Evolutionary conservation across 768 basidiomycete species (phyloP).

Genomic region (Hygrophoropsis aurantiaca): DNA sequence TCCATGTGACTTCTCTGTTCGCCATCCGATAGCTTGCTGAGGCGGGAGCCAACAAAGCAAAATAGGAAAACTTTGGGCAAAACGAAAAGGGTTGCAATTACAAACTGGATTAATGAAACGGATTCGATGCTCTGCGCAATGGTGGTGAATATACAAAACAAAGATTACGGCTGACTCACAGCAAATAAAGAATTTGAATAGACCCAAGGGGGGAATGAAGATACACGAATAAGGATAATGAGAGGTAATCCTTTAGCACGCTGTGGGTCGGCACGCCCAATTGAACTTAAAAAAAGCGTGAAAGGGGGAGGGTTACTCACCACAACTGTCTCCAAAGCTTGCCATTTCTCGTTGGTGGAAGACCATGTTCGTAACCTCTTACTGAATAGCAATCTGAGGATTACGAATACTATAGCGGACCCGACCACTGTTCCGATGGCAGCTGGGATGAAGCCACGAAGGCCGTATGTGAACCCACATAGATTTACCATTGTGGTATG

Average conservation of each 20-base stretch:
- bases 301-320: slow-evolving; percentile 38
- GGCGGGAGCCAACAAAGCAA: slow-evolving; percentile 75
- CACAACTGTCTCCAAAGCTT: slow-evolving; percentile 72
- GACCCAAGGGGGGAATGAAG: slow-evolving; percentile 85
- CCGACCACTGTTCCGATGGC: slow-evolving; percentile 62
- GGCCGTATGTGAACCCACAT: slow-evolving; percentile 82
- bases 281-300: not conserved
- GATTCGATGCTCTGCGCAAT: slow-evolving; percentile 62
- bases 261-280: slow-evolving; percentile 34
- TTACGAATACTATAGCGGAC: slow-evolving; percentile 58
- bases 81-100: slow-evolving; percentile 66
- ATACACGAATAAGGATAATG: slow-evolving; percentile 78
- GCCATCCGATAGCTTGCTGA: slow-evolving; percentile 75
- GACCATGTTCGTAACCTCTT: slow-evolving; percentile 59
- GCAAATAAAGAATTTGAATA: slow-evolving; percentile 83
- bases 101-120: slow-evolving; percentile 75
- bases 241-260: slow-evolving; percentile 75
- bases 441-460: slow-evolving; percentile 71
- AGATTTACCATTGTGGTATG: slow-evolving; percentile 45
- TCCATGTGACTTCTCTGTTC: slow-evolving; percentile 76
- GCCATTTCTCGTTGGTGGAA: slow-evolving; percentile 67
- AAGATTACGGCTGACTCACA: slow-evolving; percentile 40
- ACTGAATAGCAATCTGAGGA: slow-evolving; percentile 60
- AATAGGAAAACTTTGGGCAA: slow-evolving; percentile 73
- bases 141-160: slow-evolving; percentile 6